phyloP scores from a whole-genome alignment of 192 early-diverging fungal genomes.

The Umbelopsis sp. region DNA sequence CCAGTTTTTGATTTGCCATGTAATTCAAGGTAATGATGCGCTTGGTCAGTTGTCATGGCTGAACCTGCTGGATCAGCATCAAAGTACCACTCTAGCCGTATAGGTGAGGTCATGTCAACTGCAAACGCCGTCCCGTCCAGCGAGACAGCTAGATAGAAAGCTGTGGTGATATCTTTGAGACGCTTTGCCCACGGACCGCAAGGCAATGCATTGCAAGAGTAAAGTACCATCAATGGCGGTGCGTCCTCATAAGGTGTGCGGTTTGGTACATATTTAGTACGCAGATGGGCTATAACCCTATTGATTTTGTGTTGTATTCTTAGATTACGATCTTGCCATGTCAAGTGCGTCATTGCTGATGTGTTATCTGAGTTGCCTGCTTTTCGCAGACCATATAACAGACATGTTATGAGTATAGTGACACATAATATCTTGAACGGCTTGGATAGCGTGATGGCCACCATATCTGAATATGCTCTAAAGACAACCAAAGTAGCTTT shows the following conservation, averaged over 20 bases:
- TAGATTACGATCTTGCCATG: not conserved
- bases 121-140: constrained; percentile 31
- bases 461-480: not conserved
- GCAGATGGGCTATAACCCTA: constrained; percentile 28
- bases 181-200: constrained; percentile 26
- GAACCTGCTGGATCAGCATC: constrained; percentile 27
- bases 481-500: no score
- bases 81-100: constrained; percentile 36
- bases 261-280: constrained; percentile 32
- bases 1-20: not conserved
- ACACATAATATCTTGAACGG: constrained; percentile 6
- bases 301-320: constrained; percentile 9
- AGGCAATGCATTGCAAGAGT: not conserved
- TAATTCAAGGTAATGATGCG: constrained; percentile 23
- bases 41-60: constrained; percentile 27
- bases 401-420: not conserved
- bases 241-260: constrained; percentile 34
- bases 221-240: constrained; percentile 31
- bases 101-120: constrained; percentile 20
- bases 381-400: not conserved
- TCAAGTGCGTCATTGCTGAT: not conserved
- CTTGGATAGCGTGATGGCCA: constrained; percentile 7
- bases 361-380: not conserved
- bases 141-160: constrained; percentile 33
- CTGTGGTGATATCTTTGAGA: constrained; percentile 21